These are phyloP conservation scores for Sideroxylon spinosum DNA, from an alignment of 179 eudicot genomes.

Conservation along the genomic window DNA sequence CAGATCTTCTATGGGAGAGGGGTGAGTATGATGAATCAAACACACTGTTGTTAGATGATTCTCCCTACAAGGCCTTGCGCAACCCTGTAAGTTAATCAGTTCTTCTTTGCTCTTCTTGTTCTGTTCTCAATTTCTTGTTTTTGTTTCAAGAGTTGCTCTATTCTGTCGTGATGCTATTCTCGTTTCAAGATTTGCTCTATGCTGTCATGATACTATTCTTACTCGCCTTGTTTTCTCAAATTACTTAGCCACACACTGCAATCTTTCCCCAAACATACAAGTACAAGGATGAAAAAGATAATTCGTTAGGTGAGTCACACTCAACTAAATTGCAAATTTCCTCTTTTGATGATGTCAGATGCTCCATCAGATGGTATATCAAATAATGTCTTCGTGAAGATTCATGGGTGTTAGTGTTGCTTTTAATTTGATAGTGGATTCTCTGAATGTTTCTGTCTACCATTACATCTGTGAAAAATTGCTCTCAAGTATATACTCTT, in stretches of 20 bases:
- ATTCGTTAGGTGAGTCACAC: constrained; percentile 5
- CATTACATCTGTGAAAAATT: background rate
- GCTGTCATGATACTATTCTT: background rate
- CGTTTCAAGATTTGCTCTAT: background rate
- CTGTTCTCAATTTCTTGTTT: constrained; percentile 1
- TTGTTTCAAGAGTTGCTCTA: background rate
- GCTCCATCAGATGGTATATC: background rate
- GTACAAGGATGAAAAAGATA: constrained; percentile 13
- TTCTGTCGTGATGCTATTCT: background rate
- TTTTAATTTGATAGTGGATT: background rate
- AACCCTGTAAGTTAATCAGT: constrained; percentile 64
- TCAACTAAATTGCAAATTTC: background rate
- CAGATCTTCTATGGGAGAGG: constrained; percentile 68
- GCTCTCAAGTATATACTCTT: background rate
- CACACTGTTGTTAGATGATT: constrained; percentile 78
- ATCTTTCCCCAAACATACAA: constrained; percentile 10
- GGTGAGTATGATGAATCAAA: constrained; percentile 71
- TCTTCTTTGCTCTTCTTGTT: background rate
- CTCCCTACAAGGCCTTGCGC: constrained; percentile 76
- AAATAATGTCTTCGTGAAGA: background rate
- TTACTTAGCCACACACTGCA: constrained; percentile 5
- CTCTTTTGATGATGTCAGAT: background rate
- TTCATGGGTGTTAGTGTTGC: background rate
- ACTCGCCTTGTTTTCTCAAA: background rate
- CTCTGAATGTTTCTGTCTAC: background rate